Conservation (phyloP, 495 filamentous ascomycete genomes). For the Tuber aestivum region DNA sequence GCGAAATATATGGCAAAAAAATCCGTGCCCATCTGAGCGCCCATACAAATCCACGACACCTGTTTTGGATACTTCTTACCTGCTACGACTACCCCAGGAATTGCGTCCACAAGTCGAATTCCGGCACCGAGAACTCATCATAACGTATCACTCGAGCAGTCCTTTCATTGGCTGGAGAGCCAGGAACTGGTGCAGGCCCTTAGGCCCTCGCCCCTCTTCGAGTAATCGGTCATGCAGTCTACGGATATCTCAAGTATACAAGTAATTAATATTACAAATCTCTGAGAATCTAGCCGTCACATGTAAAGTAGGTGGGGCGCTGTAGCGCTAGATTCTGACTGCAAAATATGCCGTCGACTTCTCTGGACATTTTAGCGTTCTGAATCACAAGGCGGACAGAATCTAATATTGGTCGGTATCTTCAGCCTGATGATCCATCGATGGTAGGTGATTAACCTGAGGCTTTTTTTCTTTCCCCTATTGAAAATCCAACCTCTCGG, state of each 20-base stretch:
- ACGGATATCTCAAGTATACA: neutral
- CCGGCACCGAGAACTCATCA: neutral
- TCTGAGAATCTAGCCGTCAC: neutral
- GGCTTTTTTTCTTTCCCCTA: neutral
- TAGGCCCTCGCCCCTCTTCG: neutral
- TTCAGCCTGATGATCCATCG: neutral
- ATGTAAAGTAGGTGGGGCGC: neutral
- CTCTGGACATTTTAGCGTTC: neutral
- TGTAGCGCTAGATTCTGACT: neutral
- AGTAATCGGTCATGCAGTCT: neutral
- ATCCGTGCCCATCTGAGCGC: neutral
- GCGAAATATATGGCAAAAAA: neutral
- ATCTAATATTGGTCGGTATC: neutral
- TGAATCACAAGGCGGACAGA: neutral
- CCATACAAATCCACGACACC: neutral
- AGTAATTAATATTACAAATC: slow-evolving; percentile 7
- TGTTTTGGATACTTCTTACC: neutral
- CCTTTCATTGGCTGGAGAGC: neutral
- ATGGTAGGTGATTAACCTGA: slow-evolving; percentile 2
- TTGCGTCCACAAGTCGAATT: neutral
- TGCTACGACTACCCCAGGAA: neutral
- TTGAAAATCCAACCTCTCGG: neutral
- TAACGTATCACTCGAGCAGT: slow-evolving; percentile 3
- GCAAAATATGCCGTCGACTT: slow-evolving; percentile 1
- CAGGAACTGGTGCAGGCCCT: neutral